Evolutionary conservation across 495 filamentous ascomycete genomes (phyloP).

Genomic region (Choiromyces venosus): DNA sequence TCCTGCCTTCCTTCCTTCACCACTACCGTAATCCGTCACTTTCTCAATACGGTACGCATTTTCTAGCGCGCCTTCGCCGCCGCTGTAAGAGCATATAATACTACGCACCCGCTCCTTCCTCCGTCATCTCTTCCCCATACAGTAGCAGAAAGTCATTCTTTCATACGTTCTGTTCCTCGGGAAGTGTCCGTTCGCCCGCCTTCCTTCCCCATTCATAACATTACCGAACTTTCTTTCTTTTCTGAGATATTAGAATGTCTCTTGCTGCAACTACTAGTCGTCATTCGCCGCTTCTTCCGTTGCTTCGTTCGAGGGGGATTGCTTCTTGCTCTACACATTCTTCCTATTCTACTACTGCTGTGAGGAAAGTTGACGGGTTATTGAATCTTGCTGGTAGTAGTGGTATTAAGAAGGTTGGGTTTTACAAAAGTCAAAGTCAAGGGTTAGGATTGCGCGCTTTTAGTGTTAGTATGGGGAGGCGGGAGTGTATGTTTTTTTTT

Average conservation of each 20-base stretch:
- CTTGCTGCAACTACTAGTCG: neutral
- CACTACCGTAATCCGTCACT: neutral
- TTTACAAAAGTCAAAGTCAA: no score
- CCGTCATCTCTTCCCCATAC: no score
- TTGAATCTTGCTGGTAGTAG: no score
- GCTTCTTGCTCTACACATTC: neutral
- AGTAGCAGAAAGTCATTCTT: no score
- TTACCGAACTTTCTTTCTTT: neutral
- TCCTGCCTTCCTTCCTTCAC: no score
- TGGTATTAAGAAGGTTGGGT: no score
- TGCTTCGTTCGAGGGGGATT: neutral
- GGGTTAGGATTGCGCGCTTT: no score
- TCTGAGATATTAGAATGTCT: neutral
- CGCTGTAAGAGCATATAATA: neutral
- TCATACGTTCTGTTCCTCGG: no score
- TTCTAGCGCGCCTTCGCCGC: neutral
- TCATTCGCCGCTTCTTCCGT: no score
- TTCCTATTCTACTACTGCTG: neutral
- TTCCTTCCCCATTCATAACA: neutral
- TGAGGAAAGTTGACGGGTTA: no score
- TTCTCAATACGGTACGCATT: neutral
- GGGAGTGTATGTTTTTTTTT: constrained; percentile 5
- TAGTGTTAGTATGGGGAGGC: neutral
- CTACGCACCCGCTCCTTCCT: neutral
- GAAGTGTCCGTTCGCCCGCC: neutral